These are phyloP conservation scores for Corymbia calophylla DNA, from an alignment of 441 rosid genomes.

Conservation along the genomic window DNA sequence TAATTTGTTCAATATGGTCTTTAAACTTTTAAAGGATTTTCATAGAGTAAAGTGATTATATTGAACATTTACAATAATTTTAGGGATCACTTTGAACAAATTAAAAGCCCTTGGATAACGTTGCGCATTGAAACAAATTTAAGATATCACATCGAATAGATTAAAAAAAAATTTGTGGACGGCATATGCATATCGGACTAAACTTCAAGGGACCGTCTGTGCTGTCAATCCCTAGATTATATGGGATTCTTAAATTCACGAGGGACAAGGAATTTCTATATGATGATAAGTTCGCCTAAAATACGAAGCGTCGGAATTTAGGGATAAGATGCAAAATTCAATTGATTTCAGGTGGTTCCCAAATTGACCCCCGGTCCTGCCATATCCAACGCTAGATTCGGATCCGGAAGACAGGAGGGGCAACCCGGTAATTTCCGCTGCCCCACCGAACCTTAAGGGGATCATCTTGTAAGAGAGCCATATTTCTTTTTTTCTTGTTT, in stretches of 20 bases:
- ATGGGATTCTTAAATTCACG: not conserved
- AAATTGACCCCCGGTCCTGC: not conserved
- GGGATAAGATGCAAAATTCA: not conserved
- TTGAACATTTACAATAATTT: fast-evolving
- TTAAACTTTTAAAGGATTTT: not conserved
- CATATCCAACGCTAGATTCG: not conserved
- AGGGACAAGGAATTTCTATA: not conserved
- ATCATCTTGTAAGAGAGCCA: no score
- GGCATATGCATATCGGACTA: no score
- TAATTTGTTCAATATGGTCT: not conserved
- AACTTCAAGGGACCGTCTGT: not conserved
- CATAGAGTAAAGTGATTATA: not conserved
- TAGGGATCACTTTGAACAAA: fast-evolving
- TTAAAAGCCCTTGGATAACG: fast-evolving
- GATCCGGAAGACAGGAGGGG: not conserved
- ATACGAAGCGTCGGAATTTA: not conserved
- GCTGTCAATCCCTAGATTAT: not conserved
- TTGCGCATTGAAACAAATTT: not conserved
- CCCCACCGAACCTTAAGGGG: not conserved
- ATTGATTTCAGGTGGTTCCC: not conserved
- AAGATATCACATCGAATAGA: not conserved
- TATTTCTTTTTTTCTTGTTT: no score
- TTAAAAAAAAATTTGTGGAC: not conserved
- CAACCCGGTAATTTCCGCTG: not conserved
- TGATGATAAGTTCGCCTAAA: not conserved